Percentiles rank a stretch among this genome's conserved stretches.
Evolutionary conservation across 2,329 filamentous ascomycete species (phyloP).

Genomic region (Diatrype stigma): DNA sequence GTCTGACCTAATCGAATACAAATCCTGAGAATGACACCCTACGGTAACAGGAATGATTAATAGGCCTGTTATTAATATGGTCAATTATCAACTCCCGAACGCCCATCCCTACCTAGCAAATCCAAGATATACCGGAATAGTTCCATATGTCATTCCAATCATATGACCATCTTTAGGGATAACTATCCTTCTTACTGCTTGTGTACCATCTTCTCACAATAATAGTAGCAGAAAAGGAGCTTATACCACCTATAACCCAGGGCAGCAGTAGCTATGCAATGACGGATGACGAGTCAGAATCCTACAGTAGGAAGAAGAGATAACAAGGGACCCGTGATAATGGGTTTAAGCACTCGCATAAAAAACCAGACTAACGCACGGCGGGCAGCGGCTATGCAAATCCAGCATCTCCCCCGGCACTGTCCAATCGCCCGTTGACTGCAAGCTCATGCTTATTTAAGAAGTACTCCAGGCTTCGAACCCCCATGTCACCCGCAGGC

Average conservation of each 20-base stretch:
- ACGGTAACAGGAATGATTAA: too few relatives aligned
- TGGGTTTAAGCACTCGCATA: constrained; percentile 31
- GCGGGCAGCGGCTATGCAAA: constrained; percentile 34
- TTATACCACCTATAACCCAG: constrained; percentile 2
- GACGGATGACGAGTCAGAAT: too few relatives aligned
- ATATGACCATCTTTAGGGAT: too few relatives aligned
- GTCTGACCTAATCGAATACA: too few relatives aligned
- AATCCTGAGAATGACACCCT: too few relatives aligned
- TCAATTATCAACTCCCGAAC: too few relatives aligned
- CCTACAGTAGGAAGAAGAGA: constrained; percentile 10
- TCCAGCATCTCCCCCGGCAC: constrained; percentile 17
- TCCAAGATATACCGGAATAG: too few relatives aligned
- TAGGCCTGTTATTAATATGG: too few relatives aligned
- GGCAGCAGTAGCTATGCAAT: too few relatives aligned
- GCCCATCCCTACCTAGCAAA: too few relatives aligned
- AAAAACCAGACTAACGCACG: constrained; percentile 31
- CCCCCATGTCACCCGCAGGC: constrained; percentile 13
- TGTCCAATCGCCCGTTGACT: constrained; percentile 20
- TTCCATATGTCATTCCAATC: too few relatives aligned
- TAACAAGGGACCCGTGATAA: constrained; percentile 21
- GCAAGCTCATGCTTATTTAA: constrained; percentile 11
- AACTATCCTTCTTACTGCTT: neutral
- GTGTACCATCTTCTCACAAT: neutral
- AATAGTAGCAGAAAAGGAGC: too few relatives aligned
- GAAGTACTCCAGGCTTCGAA: constrained; percentile 19